A percentile compares a stretch with the other conserved stretches of the same genome.
Evolutionary conservation across 768 basidiomycete genomes (phyloP).

Genomic region (Thelephora ganbajun): DNA sequence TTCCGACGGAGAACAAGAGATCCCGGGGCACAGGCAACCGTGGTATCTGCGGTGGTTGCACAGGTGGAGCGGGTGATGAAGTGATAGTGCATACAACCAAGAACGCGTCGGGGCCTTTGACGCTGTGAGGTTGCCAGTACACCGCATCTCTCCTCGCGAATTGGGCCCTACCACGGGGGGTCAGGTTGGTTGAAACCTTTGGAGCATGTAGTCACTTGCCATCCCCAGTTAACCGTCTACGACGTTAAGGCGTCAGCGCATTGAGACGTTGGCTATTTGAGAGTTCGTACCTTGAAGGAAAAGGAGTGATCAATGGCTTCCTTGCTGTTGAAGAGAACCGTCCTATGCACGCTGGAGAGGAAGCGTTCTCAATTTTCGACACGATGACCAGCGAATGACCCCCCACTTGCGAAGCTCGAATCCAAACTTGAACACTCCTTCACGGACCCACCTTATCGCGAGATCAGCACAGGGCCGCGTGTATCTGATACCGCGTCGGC

Average conservation of each 20-base stretch:
- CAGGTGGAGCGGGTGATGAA: constrained; percentile 42
- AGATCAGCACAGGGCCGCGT: background rate
- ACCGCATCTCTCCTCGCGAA: constrained; percentile 65
- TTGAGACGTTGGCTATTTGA: background rate
- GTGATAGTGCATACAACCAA: constrained; percentile 69
- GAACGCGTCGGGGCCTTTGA: constrained; percentile 51
- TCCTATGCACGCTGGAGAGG: constrained; percentile 28
- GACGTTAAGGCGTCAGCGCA: background rate
- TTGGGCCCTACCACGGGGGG: constrained; percentile 40
- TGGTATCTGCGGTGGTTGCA: constrained; percentile 27
- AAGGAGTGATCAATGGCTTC: constrained; percentile 78
- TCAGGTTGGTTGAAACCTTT: background rate
- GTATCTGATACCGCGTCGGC: background rate
- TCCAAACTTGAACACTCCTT: constrained; percentile 74
- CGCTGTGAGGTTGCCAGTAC: constrained; percentile 40
- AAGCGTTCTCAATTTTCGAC: background rate
- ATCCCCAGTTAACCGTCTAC: constrained; percentile 81
- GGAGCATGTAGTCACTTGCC: constrained; percentile 27
- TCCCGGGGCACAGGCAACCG: constrained; percentile 48
- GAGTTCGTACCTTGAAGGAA: constrained; percentile 41
- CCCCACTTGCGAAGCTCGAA: constrained; percentile 66
- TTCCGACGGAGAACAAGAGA: constrained; percentile 58
- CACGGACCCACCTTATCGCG: constrained; percentile 56
- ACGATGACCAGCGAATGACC: background rate
- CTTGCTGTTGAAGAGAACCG: constrained; percentile 44